Base-by-base conservation (phyloP, 495 filamentous ascomycete species). In the Aeminium ludgeri region DNA sequence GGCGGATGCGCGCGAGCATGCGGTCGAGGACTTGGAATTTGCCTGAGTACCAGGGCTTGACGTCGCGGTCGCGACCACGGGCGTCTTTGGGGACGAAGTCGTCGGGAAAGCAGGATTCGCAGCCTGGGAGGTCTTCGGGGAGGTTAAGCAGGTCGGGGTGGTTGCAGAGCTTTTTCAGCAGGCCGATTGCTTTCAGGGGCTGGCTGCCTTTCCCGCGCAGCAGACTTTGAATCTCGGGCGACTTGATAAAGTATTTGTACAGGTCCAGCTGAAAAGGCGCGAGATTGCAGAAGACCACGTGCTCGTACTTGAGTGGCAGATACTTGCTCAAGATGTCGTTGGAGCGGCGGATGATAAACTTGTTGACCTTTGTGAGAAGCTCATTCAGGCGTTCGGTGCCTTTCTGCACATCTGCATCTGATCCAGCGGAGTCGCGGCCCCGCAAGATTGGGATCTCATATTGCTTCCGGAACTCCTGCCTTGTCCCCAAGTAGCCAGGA, bases 291-390 rank as follows among this genome's bases (percentile, higher is more conserved):
- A 99, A 99, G n/a, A 99, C 91, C 20, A 99, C 89, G 59, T 99
- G 89, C 54, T 99, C 89, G 62, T 99, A 99, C 62, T 99, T 99
- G 62, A 96, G 74, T 2, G 89, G 91, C 35, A 99, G 70, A 59
- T 99, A 99, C 56, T 99, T 96, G 30, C 87, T 93, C 15, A 99
- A 64, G 40, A 99, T 87, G 55, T 99, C 89, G 67, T 99, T 99
- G 0, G 87, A 96, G 20, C 89, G 76, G 32, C 89, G 82, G 55
- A 99, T 99, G 59, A 99, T 95, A 65, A 96, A 99, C 52, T 92
- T 94, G 64, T 96, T 95, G 50, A 99, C 89, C 27, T 91, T 64
- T 6, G 64, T 65, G 0, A 89, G 74, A 17, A 99, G 74, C 46
- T 93, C 91, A 19, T 59, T 57, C 10, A 94, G 66, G 37, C 85